phyloP scores from a whole-genome alignment of 306 rosid genomes.

The Gleditsia sinensis region DNA sequence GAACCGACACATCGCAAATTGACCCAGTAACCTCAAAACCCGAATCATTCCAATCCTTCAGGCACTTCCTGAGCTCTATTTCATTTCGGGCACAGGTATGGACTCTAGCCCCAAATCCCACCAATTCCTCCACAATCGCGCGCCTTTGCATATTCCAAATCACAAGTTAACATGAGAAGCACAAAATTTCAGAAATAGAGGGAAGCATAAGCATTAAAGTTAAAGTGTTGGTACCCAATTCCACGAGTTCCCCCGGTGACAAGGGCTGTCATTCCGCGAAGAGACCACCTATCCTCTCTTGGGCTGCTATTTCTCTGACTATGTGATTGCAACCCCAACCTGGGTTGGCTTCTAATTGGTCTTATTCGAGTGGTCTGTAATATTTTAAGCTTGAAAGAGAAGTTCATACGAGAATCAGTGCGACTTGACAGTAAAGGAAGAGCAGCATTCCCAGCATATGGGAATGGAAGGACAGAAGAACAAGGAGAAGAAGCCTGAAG shows the following conservation, averaged over 20 bases:
- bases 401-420: no score
- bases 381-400: no score
- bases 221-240: conserved; percentile 52
- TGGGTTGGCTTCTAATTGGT: conserved; percentile 30
- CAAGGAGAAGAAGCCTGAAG: conserved; percentile 9
- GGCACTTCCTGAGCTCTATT: conserved; percentile 49
- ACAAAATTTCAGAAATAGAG: conserved; percentile 20
- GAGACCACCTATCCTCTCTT: conserved; percentile 60
- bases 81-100: conserved; percentile 69
- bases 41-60: conserved; percentile 57
- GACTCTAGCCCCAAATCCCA: conserved; percentile 78
- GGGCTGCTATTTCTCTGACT: background rate
- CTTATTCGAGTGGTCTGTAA: conserved; percentile 15
- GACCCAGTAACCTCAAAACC: conserved; percentile 70
- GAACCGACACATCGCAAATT: conserved; percentile 62
- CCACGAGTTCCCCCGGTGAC: conserved; percentile 87
- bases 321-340: conserved; percentile 18
- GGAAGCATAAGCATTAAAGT: background rate
- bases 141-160: conserved; percentile 41
- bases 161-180: conserved; percentile 3
- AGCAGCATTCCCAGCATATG: background rate
- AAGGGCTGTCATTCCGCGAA: conserved; percentile 63
- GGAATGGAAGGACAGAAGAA: background rate
- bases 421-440: conserved; percentile 13
- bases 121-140: conserved; percentile 76